Conservation (phyloP, 192 early-diverging fungal genomes). For the Coemansia aciculifera region DNA sequence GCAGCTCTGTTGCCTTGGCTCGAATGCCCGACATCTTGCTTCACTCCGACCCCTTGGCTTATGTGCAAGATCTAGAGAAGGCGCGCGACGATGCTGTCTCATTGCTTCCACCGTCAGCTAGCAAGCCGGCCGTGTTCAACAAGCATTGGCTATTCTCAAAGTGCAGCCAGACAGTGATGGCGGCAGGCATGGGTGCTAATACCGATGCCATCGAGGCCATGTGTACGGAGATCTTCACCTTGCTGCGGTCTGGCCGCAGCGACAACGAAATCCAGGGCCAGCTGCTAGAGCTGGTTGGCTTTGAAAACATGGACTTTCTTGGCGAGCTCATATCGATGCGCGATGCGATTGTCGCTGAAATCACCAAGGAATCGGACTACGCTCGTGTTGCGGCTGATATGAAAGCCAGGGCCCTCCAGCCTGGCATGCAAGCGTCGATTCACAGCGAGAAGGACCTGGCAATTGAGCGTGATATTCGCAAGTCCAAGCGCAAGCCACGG, state of each 20-base stretch:
- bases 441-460: slow-evolving; percentile 32
- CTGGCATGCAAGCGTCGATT: slow-evolving; percentile 34
- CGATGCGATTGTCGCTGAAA: slow-evolving; percentile 24
- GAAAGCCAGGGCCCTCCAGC: slow-evolving; percentile 11
- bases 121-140: slow-evolving; percentile 3
- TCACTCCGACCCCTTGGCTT: slow-evolving; percentile 23
- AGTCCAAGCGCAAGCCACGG: slow-evolving; percentile 25
- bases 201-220: slow-evolving; percentile 24
- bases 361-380: slow-evolving; percentile 35
- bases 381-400: slow-evolving; percentile 17
- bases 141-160: slow-evolving; percentile 32
- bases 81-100: background rate
- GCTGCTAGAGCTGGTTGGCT: slow-evolving; percentile 53
- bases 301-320: slow-evolving; percentile 50
- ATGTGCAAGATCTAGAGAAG: slow-evolving; percentile 27
- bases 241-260: slow-evolving; percentile 33
- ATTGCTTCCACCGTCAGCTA: background rate
- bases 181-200: slow-evolving; percentile 11
- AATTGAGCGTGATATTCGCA: slow-evolving; percentile 34
- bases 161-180: slow-evolving; percentile 19
- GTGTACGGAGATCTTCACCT: slow-evolving; percentile 30
- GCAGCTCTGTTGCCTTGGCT: slow-evolving; percentile 1
- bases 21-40: slow-evolving; percentile 41
- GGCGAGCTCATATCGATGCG: slow-evolving; percentile 36
- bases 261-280: slow-evolving; percentile 48